phyloP scores from a whole-genome alignment of 805 yeast genomes.

The Yarrowia sp. region DNA sequence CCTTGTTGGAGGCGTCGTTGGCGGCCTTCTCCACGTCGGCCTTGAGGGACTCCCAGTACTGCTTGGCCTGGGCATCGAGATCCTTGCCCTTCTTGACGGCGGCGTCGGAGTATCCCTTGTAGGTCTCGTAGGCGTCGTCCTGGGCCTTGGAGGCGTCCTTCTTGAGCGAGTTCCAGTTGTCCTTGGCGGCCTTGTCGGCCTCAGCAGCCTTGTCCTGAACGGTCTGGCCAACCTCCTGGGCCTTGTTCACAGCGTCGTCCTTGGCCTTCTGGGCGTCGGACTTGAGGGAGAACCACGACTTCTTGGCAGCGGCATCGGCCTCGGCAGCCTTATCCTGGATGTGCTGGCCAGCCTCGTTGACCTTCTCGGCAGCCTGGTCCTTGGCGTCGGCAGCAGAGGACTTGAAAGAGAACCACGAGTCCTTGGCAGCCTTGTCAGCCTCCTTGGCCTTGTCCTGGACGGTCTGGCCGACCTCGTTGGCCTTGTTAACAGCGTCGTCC shows the following conservation, averaged over 20 bases:
- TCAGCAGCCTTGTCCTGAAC: constrained; percentile 4
- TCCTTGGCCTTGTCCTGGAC: neutral
- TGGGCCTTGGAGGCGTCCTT: constrained; percentile 13
- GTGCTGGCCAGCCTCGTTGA: neutral
- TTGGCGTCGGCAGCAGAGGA: neutral
- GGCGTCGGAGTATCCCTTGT: constrained; percentile 31
- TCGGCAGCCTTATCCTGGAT: neutral
- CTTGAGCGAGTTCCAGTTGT: constrained; percentile 17
- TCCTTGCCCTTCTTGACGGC: constrained; percentile 38
- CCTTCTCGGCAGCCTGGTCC: constrained; percentile 4
- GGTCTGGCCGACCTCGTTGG: neutral
- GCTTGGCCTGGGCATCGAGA: constrained; percentile 31
- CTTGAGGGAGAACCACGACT: constrained; percentile 26
- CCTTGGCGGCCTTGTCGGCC: constrained; percentile 22
- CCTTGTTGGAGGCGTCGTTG: constrained; percentile 20
- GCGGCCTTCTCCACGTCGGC: constrained; percentile 25
- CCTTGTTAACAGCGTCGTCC: constrained; percentile 5
- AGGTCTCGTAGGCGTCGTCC: constrained; percentile 23
- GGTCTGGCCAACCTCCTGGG: constrained; percentile 2
- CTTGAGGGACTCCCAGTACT: constrained; percentile 39
- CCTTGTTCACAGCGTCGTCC: constrained; percentile 22
- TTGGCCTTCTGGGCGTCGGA: constrained; percentile 9
- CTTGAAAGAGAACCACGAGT: constrained; percentile 22
- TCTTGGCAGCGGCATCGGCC: constrained; percentile 18
- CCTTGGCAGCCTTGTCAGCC: constrained; percentile 18